A percentile compares a stretch with the other conserved stretches of the same genome.
These are phyloP conservation scores for Penicillium nucicola DNA, from an alignment of 495 filamentous ascomycete species.

Conservation along the genomic window DNA sequence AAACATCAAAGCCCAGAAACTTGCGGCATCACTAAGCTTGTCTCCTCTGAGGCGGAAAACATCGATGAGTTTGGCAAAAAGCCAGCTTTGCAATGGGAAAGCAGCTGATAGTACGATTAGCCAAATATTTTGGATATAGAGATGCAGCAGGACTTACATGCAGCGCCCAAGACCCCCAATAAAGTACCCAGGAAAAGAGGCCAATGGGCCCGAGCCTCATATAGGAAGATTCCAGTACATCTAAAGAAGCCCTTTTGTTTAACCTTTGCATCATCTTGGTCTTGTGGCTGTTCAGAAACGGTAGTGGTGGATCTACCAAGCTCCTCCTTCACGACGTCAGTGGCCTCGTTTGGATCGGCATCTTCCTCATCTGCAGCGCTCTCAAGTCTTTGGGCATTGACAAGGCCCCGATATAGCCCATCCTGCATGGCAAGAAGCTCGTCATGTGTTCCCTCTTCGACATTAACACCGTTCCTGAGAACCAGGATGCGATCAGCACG, in stretches of 20 bases:
- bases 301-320: too few relatives aligned
- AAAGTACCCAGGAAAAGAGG: not conserved
- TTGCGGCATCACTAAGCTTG: constrained; percentile 28
- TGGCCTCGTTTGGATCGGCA: too few relatives aligned
- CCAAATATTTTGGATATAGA: too few relatives aligned
- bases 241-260: not conserved
- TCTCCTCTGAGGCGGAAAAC: constrained; percentile 34
- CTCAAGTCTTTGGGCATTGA: constrained; percentile 28
- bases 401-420: constrained; percentile 46
- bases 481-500: constrained; percentile 53
- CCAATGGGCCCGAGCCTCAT: not conserved
- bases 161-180: constrained; percentile 33
- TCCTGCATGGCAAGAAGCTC: constrained; percentile 32
- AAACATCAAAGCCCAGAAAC: constrained; percentile 68
- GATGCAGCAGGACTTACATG: constrained; percentile 1
- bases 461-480: constrained; percentile 40
- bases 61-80: constrained; percentile 31
- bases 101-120: too few relatives aligned
- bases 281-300: not conserved
- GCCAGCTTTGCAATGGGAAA: constrained; percentile 29
- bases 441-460: constrained; percentile 51
- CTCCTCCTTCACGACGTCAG: too few relatives aligned
- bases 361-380: not conserved
- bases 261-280: not conserved
- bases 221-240: not conserved